These are phyloP conservation scores for Solanum pimpinellifolium DNA, from an alignment of 257 asterid species.

Conservation along the genomic window DNA sequence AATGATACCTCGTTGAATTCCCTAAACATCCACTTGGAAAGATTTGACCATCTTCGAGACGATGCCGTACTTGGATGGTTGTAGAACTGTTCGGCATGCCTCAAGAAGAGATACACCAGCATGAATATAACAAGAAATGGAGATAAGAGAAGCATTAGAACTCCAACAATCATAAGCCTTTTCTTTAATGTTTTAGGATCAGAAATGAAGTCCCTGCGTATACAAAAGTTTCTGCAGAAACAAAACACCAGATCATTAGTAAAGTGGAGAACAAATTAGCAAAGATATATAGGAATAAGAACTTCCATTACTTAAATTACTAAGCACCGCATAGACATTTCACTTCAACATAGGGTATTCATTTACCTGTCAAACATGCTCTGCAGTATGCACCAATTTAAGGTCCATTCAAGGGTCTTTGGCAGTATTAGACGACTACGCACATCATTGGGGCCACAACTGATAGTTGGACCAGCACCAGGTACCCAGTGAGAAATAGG, in stretches of 20 bases:
- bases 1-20: constrained; percentile 89
- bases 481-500: constrained; percentile 84
- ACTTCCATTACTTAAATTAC: not conserved
- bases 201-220: constrained; percentile 74
- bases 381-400: constrained; percentile 92
- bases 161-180: constrained; percentile 89
- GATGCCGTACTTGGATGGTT: constrained; percentile 95
- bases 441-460: constrained; percentile 36
- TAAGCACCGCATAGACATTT: not conserved
- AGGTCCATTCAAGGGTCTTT: constrained; percentile 90
- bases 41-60: constrained; percentile 98
- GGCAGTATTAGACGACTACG: constrained; percentile 52
- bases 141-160: constrained; percentile 67
- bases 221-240: constrained; percentile 61
- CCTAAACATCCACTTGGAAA: constrained; percentile 88
- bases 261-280: not conserved
- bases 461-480: constrained; percentile 57
- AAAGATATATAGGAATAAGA: not conserved
- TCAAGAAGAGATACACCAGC: constrained; percentile 91
- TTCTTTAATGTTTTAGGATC: constrained; percentile 73
- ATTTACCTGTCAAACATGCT: constrained; percentile 92
- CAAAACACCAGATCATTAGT: not conserved
- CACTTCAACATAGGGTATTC: not conserved
- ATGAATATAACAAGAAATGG: constrained; percentile 94
- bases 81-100: constrained; percentile 96